Conservation (phyloP, 805 yeast species). For the Metschnikowia borealis region DNA sequence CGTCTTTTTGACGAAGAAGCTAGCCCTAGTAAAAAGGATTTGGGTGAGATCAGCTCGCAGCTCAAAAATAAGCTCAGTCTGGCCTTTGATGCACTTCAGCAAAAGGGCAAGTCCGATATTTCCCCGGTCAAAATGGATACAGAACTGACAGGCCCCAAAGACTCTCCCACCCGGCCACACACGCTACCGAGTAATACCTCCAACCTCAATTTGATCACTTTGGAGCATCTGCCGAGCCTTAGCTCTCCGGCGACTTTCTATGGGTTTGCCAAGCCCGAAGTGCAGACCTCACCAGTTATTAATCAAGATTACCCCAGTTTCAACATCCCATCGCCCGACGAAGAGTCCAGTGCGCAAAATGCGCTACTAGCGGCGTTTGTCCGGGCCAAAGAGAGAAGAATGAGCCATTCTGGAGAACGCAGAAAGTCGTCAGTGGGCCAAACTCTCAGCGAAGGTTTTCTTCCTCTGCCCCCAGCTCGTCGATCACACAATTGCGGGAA, state of each 20-base stretch:
- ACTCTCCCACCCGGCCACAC: constrained; percentile 23
- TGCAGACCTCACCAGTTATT: background rate
- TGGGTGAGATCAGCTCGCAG: constrained; percentile 37
- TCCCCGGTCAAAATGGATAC: constrained; percentile 22
- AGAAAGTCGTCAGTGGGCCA: constrained; percentile 12
- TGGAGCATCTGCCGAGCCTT: background rate
- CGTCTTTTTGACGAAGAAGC: constrained; percentile 32
- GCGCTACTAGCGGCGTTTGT: constrained; percentile 41
- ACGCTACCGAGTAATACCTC: background rate
- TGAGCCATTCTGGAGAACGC: constrained; percentile 11
- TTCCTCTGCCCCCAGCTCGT: constrained; percentile 1
- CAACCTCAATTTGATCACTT: background rate
- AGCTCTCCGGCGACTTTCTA: background rate
- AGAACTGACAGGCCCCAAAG: background rate
- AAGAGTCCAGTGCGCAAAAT: constrained; percentile 42
- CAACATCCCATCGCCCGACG: constrained; percentile 31
- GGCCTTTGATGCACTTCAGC: constrained; percentile 40
- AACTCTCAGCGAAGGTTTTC: constrained; percentile 6
- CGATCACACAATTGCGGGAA: background rate
- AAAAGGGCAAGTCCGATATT: constrained; percentile 14
- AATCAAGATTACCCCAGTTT: background rate
- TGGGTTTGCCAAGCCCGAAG: background rate
- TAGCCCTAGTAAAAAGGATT: constrained; percentile 27
- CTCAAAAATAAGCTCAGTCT: constrained; percentile 34
- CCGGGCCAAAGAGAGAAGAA: constrained; percentile 19